A percentile compares a stretch with the other conserved stretches of the same genome.
Evolutionary conservation across 1,284 basidiomycete species (phyloP).

Genomic region (Cystobasidium sp.): DNA sequence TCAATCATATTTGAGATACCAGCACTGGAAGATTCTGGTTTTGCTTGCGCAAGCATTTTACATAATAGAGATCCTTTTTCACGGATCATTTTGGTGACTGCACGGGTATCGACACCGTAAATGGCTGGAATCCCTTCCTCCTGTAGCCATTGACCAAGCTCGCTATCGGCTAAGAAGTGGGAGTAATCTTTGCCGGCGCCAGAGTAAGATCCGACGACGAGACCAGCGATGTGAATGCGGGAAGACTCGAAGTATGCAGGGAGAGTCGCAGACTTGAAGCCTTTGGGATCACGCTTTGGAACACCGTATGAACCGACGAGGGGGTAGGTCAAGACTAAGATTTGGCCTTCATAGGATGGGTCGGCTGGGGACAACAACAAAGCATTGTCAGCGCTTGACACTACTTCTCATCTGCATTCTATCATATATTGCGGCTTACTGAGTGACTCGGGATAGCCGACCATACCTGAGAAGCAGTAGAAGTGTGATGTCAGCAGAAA

Average conservation of each 20-base stretch:
- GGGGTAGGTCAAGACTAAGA: slow-evolving; percentile 96
- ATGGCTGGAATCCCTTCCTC: slow-evolving; percentile 94
- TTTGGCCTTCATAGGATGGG: slow-evolving; percentile 98
- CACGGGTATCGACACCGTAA: slow-evolving; percentile 95
- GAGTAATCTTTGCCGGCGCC: slow-evolving; percentile 79
- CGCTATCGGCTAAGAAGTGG: slow-evolving; percentile 90
- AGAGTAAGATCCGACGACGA: slow-evolving; percentile 88
- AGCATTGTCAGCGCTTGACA: neutral
- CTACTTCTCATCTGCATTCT: neutral
- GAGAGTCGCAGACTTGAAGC: slow-evolving; percentile 63
- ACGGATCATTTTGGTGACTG: slow-evolving; percentile 93
- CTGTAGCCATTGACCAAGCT: slow-evolving; percentile 89
- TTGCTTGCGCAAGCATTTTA: slow-evolving; percentile 61
- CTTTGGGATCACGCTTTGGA: slow-evolving; percentile 69
- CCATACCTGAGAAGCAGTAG: slow-evolving; percentile 74
- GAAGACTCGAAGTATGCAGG: slow-evolving; percentile 90
- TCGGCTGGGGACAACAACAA: slow-evolving; percentile 63
- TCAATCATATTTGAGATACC: slow-evolving; percentile 58
- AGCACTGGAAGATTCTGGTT: neutral
- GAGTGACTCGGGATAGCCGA: slow-evolving; percentile 97
- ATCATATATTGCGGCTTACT: slow-evolving; percentile 56
- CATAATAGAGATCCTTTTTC: slow-evolving; percentile 93
- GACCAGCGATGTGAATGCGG: slow-evolving; percentile 87
- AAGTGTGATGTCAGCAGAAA: neutral
- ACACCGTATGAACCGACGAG: slow-evolving; percentile 98